Base-by-base conservation (phyloP, 768 basidiomycete species). In the Tricholomella constricta region DNA sequence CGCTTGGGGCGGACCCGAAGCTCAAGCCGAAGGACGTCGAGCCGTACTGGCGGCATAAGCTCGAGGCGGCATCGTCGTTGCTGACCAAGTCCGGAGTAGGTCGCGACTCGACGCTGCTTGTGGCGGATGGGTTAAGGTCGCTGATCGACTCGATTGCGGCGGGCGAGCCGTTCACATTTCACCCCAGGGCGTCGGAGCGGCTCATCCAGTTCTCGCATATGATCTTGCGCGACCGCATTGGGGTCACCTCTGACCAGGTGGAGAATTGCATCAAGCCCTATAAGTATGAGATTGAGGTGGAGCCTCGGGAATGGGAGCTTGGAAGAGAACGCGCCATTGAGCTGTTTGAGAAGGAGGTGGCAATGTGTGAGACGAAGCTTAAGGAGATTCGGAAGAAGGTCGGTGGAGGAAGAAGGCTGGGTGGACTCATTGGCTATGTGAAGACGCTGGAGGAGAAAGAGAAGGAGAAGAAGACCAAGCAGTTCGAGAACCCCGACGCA, bases 261-360 rank as follows among this genome's bases (percentile, higher is more conserved):
- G 97, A 99, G 77, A 99, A 98, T 69, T 96, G 93, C 70, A 98
- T 99, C 78, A 99, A 99, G 72, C 97, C 96, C 25, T 98, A 85
- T 81, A 99, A 99, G 76, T 96, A 97, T 65, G 96, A 98, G 65
- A 87, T 98, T 23, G 97, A 99, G 66, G 89, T 98, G 12, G 94
- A 98, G 57, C 80, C 83, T 12, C 76, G 87, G 36, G 97, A 99
- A 69, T 99, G 97, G 97, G 91, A 92, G 61, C 65, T 76, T 2
- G 97, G 97, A 0, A 76, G 95, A 44, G 80, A 79, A 60, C 76
- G 83, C 45, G 83, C 92, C 1, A 80, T 92, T 51, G 82, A 83
- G 48, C 73, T 95, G 60, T 90, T 96, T 61, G 88, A 92, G 71
- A 84, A 83, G 63, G 97, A 99, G 78, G 73, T 91, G 32, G 64